Evolutionary conservation across 2,329 filamentous ascomycete genomes (phyloP).

Genomic region (Colletotrichum eremochloae): DNA sequence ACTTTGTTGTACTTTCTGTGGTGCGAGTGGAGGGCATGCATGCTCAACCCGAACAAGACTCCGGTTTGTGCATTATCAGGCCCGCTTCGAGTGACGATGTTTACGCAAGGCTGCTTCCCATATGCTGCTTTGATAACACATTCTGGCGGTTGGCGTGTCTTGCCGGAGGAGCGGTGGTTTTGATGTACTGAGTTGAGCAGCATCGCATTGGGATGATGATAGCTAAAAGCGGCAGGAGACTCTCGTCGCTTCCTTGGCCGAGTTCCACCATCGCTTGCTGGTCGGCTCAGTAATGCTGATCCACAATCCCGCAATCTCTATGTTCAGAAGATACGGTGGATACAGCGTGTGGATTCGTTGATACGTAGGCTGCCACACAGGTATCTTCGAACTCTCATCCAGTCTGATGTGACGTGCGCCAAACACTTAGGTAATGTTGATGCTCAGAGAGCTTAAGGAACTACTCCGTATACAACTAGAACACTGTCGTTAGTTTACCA

Average conservation of each 20-base stretch:
- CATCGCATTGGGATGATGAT: neutral
- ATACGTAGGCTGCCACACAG: slow-evolving; percentile 19
- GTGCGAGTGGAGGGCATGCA: neutral
- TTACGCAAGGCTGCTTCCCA: too few relatives aligned
- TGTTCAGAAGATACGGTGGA: slow-evolving; percentile 11
- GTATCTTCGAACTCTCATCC: slow-evolving; percentile 17
- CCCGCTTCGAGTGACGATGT: neutral
- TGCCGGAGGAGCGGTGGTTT: neutral
- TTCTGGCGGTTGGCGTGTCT: neutral
- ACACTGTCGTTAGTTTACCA: neutral
- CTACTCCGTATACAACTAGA: neutral
- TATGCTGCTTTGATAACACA: neutral
- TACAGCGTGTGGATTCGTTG: slow-evolving; percentile 36
- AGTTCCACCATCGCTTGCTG: slow-evolving; percentile 8
- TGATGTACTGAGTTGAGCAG: neutral
- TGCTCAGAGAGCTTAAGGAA: neutral
- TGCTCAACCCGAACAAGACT: neutral
- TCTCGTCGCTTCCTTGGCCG: slow-evolving; percentile 25
- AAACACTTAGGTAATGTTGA: neutral
- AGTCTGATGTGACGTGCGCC: slow-evolving; percentile 2
- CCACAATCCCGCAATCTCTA: slow-evolving; percentile 27
- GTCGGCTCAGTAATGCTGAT: slow-evolving; percentile 10
- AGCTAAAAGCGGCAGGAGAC: slow-evolving; percentile 1
- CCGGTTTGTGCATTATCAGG: neutral
- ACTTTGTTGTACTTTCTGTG: neutral